Base-by-base conservation (phyloP, 768 basidiomycete species). In the Leucogyrophana mollusca region DNA sequence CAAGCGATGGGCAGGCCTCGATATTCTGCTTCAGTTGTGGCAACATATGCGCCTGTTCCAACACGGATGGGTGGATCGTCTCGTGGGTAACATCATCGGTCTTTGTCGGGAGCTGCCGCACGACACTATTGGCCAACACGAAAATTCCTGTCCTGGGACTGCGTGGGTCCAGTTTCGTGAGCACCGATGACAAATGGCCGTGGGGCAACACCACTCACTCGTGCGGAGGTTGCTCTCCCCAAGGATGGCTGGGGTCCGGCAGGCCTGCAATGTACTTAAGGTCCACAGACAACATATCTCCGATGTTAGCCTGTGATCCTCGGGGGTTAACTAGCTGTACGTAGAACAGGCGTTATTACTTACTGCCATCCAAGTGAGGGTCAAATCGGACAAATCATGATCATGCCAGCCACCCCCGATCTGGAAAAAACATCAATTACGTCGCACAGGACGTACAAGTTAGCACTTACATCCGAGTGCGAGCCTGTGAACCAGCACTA, bases 371-470 rank as follows among this genome's bases (percentile, higher is more conserved):
- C 83, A 85, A 34, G 65, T 62, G 40, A 89, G 65, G 11, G 80
- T 74, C 20, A 87, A 35, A 56, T 87, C 83, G 0, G 86, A 73
- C 22, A 89, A 61, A 54, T 89, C 87, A 58, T 86, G 86, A 35
- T 78, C 70, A 22, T 71, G 58, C 61, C 79, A 88, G 32, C 87
- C 86, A 21, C 87, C 87, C 13, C 85, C 85, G 37, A 84, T 75
- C 86, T 87, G 50, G n/a, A n/a, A n/a, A 30, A 30, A 30, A 7
- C 27, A 30, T 30, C 6, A 30, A 30, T n/a, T n/a, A n/a, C n/a
- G n/a, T n/a, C n/a, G n/a, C n/a, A n/a, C n/a, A n/a, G n/a, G n/a
- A n/a, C n/a, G 30, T 18, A 43, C 9, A 17, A 14, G 20, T 7
- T 37, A 22, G n/a, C 32, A 40, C 45, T 49, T 25, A 50, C 54